A percentile compares a stretch with the other conserved stretches of the same genome.
These are phyloP conservation scores for Sicyos edulis DNA, from an alignment of 306 rosid species.

Conservation along the genomic window DNA sequence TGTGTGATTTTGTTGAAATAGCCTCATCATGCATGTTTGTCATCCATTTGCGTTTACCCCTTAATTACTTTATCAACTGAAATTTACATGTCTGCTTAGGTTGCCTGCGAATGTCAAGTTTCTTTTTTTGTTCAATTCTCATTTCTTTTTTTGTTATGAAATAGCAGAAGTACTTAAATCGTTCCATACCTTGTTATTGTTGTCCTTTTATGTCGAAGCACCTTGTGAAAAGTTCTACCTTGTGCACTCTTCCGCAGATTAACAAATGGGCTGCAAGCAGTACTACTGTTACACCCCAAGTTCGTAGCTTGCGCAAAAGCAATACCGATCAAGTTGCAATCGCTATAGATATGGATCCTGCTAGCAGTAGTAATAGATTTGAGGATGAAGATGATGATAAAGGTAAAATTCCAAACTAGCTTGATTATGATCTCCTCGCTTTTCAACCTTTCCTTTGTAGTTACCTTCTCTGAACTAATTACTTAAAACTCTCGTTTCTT, in stretches of 20 bases:
- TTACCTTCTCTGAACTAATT: neutral
- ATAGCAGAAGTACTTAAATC: neutral
- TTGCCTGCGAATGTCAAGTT: neutral
- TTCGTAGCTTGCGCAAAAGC: constrained; percentile 93
- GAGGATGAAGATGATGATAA: constrained; percentile 95
- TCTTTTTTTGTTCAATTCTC: neutral
- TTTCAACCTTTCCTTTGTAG: constrained; percentile 16
- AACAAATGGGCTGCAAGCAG: constrained; percentile 62
- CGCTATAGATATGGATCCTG: constrained; percentile 82
- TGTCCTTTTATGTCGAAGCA: neutral
- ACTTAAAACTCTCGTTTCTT: constrained; percentile 3
- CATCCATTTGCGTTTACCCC: neutral
- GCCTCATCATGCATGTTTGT: neutral
- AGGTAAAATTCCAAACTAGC: constrained; percentile 39
- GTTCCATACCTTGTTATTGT: neutral
- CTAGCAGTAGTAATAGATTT: constrained; percentile 44
- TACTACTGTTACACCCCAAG: constrained; percentile 68
- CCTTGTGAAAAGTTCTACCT: constrained; percentile 16
- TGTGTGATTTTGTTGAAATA: neutral
- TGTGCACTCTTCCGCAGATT: constrained; percentile 37
- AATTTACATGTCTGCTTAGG: neutral
- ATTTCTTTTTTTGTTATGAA: neutral
- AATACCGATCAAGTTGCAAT: constrained; percentile 82
- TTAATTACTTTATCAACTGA: neutral
- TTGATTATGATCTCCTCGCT: neutral